A percentile compares a stretch with the other conserved stretches of the same genome.
phyloP scores from a whole-genome alignment of 345 rosid genomes.

The Hibiscus tridactylites region DNA sequence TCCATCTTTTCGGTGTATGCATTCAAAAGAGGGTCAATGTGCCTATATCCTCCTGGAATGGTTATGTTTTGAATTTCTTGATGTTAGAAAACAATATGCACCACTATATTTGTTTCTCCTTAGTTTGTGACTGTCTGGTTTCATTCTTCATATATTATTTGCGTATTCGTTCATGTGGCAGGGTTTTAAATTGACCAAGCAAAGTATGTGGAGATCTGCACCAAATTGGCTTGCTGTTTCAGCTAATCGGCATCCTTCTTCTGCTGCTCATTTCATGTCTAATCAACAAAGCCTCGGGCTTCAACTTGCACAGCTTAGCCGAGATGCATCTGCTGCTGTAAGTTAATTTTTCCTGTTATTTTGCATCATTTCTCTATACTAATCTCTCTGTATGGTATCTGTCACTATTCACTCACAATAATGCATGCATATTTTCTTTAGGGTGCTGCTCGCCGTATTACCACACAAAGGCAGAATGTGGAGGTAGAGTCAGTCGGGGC shows the following conservation, averaged over 20 bases:
- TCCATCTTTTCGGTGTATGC: not conserved
- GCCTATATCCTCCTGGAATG: not conserved
- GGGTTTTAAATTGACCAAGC: slow-evolving; percentile 87
- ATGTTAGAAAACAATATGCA: not conserved
- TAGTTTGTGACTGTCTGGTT: not conserved
- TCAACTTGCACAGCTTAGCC: slow-evolving; percentile 92
- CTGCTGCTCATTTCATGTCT: slow-evolving; percentile 78
- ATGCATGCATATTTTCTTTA: slow-evolving; percentile 15
- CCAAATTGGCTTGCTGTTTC: slow-evolving; percentile 86
- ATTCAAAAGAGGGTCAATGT: not conserved
- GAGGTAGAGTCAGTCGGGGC: slow-evolving; percentile 74
- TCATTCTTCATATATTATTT: not conserved
- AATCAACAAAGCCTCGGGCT: slow-evolving; percentile 92
- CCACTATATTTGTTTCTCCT: not conserved
- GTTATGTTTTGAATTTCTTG: not conserved
- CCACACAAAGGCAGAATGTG: slow-evolving; percentile 45
- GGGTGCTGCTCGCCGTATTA: slow-evolving; percentile 58
- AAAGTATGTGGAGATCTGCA: slow-evolving; percentile 77
- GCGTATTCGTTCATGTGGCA: slow-evolving; percentile 11
- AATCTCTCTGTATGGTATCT: not conserved
- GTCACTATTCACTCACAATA: not conserved
- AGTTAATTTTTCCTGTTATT: slow-evolving; percentile 16
- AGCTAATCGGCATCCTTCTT: slow-evolving; percentile 67
- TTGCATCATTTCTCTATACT: slow-evolving; percentile 2
- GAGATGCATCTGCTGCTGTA: slow-evolving; percentile 99